phyloP scores from a whole-genome alignment of 73 alveolate species.

The Paraurostyla sp. region DNA sequence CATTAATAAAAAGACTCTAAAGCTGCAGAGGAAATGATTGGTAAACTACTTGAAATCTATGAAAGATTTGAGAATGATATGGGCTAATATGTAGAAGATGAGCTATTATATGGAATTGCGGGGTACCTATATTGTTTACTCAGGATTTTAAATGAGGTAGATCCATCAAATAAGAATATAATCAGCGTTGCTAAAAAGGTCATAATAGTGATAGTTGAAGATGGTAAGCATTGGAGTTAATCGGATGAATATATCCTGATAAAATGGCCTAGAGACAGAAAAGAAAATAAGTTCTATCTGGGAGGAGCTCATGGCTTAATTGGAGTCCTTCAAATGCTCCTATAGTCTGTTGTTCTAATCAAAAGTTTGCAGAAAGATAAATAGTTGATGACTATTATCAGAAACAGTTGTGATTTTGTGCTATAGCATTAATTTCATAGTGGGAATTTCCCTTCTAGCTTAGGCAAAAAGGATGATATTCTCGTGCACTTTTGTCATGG shows the following conservation, averaged over 20 bases:
- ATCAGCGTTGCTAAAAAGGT: background rate
- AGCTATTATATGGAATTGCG: conserved; percentile 94
- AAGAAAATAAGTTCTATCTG: conserved; percentile 71
- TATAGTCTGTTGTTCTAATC: conserved; percentile 72
- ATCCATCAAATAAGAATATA: conserved; percentile 44
- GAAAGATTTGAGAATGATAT: background rate
- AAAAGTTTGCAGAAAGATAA: conserved; percentile 55
- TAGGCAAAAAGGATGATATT: conserved; percentile 59
- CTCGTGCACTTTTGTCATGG: conserved; percentile 98
- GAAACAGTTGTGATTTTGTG: conserved; percentile 70
- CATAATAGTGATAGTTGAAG: background rate
- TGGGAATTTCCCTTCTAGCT: conserved; percentile 91
- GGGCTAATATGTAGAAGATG: conserved; percentile 72
- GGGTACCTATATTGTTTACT: conserved; percentile 94
- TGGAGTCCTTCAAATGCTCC: conserved; percentile 88
- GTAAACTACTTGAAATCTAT: background rate
- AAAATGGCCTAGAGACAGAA: conserved; percentile 40
- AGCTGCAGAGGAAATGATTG: background rate
- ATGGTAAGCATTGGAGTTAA: conserved; percentile 3
- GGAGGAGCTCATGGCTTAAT: conserved; percentile 99
- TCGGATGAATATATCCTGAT: background rate
- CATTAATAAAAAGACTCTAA: background rate
- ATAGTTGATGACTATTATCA: conserved; percentile 50
- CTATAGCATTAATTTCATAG: conserved; percentile 63
- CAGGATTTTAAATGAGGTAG: conserved; percentile 77